These are phyloP conservation scores for Ogataea methanolica DNA, from an alignment of 805 yeast genomes.

Conservation along the genomic window DNA sequence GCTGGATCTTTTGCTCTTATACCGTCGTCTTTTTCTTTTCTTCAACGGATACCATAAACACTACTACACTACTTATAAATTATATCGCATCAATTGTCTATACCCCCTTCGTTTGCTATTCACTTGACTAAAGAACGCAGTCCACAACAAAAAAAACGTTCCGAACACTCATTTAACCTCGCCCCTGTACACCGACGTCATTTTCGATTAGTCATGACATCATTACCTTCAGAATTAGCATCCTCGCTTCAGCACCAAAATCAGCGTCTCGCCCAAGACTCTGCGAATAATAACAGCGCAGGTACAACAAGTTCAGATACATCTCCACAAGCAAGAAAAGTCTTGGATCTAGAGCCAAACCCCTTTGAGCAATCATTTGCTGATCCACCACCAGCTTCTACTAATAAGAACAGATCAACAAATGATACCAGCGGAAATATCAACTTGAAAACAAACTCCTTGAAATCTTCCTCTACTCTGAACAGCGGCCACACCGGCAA, in stretches of 20 bases:
- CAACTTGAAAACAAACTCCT: neutral
- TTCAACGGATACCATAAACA: too few species aligned
- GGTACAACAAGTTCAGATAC: constrained; percentile 1
- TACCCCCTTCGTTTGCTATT: too few species aligned
- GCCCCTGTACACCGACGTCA: neutral
- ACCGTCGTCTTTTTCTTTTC: too few species aligned
- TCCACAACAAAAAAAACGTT: too few species aligned
- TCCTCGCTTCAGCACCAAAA: too few species aligned
- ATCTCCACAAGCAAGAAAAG: constrained; percentile 12
- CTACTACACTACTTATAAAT: too few species aligned
- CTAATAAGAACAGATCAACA: constrained; percentile 1
- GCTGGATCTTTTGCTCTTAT: too few species aligned
- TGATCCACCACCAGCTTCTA: constrained; percentile 9
- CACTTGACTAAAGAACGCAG: too few species aligned
- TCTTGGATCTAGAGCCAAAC: constrained; percentile 67
- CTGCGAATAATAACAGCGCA: neutral
- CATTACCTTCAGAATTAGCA: constrained; percentile 7
- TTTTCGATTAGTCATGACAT: constrained; percentile 9
- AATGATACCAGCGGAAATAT: neutral
- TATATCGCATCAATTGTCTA: too few species aligned
- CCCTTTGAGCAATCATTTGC: constrained; percentile 93
- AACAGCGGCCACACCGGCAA: neutral
- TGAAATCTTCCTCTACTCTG: too few species aligned
- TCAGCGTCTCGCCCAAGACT: neutral
- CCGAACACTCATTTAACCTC: too few species aligned